phyloP scores from a whole-genome alignment of 257 asterid species.

The Linaria vulgaris region DNA sequence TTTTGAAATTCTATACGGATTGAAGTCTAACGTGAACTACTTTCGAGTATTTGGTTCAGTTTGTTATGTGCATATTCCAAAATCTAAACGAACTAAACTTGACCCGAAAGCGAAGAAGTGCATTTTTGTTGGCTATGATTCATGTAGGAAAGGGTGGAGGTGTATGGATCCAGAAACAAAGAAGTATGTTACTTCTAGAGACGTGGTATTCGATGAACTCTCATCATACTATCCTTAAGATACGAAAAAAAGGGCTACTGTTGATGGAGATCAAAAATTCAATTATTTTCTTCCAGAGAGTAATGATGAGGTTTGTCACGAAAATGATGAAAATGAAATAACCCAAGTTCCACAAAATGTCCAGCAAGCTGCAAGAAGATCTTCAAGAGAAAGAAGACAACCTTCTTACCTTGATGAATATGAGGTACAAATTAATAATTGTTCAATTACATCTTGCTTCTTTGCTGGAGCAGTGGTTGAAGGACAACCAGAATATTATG shows the following conservation, averaged over 20 bases:
- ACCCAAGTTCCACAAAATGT: no score
- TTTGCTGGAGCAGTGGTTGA: not conserved
- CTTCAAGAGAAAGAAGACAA: slow-evolving; percentile 4
- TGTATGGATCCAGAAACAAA: slow-evolving; percentile 25
- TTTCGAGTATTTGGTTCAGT: slow-evolving; percentile 24
- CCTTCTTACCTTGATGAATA: slow-evolving; percentile 12
- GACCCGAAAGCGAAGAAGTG: no score
- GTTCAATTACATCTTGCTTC: not conserved
- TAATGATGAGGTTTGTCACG: not conserved
- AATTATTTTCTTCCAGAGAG: no score
- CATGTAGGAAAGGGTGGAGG: no score
- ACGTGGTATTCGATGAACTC: slow-evolving; percentile 23
- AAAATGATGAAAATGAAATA: not conserved
- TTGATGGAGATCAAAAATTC: slow-evolving; percentile 7
- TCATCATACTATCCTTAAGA: slow-evolving; percentile 1
- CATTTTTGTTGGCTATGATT: no score
- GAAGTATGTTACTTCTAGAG: slow-evolving; percentile 18
- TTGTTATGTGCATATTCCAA: slow-evolving; percentile 20
- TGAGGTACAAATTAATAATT: not conserved
- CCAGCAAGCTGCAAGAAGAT: not conserved
- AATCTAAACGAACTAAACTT: slow-evolving; percentile 17
- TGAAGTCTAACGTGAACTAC: slow-evolving; percentile 25
- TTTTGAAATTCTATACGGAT: slow-evolving; percentile 16
- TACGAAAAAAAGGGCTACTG: not conserved
- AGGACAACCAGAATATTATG: slow-evolving; percentile 18